Conservation (phyloP, 2,329 filamentous ascomycete genomes). For the Colletotrichum caudatum region DNA sequence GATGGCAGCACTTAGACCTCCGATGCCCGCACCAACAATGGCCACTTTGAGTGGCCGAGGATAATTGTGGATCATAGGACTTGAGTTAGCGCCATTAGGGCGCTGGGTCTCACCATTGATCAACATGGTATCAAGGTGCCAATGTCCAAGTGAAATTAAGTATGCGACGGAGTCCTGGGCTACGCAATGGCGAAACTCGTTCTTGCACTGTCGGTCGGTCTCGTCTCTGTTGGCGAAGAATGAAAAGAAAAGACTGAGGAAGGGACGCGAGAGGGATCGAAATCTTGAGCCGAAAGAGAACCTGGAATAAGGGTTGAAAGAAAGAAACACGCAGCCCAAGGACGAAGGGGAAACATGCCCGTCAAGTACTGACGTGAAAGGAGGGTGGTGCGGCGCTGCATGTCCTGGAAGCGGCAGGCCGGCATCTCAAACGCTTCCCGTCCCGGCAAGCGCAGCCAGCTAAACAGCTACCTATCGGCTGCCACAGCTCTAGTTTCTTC, state of each 20-base stretch:
- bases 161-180: not conserved
- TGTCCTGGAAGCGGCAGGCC: not conserved
- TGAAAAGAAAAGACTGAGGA: not conserved
- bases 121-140: conserved; percentile 17
- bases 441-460: conserved; percentile 15
- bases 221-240: too few relatives aligned
- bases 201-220: not conserved
- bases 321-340: not conserved
- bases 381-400: not conserved
- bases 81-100: conserved; percentile 14
- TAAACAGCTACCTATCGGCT: conserved; percentile 1
- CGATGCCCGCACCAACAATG: conserved; percentile 61
- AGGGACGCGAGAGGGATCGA: not conserved
- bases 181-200: conserved; percentile 8
- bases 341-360: not conserved
- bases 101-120: conserved; percentile 23
- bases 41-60: conserved; percentile 36
- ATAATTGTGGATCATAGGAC: conserved; percentile 40
- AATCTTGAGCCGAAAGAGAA: not conserved
- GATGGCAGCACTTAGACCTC: conserved; percentile 65
- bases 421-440: conserved; percentile 33
- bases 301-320: too few relatives aligned
- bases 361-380: not conserved
- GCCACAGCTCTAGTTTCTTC: conserved; percentile 5
- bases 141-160: not conserved